These are phyloP conservation scores for Monocercomonoides exilis DNA, from an alignment of 78 protist species.

Conservation along the genomic window DNA sequence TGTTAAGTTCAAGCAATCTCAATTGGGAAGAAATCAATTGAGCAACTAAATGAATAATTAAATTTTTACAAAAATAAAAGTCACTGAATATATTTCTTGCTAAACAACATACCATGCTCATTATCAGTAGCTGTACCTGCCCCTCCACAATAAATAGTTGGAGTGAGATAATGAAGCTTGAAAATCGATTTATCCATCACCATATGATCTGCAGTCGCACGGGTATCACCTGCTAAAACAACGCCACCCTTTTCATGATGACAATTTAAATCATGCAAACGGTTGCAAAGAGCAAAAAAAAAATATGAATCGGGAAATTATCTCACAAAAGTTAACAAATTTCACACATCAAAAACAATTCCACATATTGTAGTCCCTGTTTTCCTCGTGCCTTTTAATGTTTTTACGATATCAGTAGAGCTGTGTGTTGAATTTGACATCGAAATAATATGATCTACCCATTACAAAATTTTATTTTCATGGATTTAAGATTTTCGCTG, in stretches of 20 bases:
- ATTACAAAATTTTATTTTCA: no score
- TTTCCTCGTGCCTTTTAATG: constrained; percentile 1
- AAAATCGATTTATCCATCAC: not conserved
- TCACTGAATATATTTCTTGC: no score
- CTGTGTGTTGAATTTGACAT: no score
- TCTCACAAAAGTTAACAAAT: not conserved
- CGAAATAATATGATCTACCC: no score
- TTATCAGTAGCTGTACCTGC: constrained; percentile 24
- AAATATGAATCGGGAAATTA: not conserved
- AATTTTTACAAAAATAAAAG: no score
- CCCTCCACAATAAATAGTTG: constrained; percentile 6
- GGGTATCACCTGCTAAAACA: constrained; percentile 14
- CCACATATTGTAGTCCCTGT: constrained; percentile 24
- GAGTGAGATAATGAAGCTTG: constrained; percentile 7
- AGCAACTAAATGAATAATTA: no score
- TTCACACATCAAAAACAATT: not conserved
- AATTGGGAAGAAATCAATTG: not conserved
- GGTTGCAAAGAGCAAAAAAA: not conserved
- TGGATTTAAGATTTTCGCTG: no score
- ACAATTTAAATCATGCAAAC: not conserved
- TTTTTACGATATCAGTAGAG: not conserved
- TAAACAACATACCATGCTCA: not conserved
- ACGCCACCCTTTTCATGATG: not conserved
- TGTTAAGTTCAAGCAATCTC: not conserved
- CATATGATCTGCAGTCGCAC: not conserved